Conservation (phyloP, 371 early-diverging fungal species). For the Mortierella sp. region DNA sequence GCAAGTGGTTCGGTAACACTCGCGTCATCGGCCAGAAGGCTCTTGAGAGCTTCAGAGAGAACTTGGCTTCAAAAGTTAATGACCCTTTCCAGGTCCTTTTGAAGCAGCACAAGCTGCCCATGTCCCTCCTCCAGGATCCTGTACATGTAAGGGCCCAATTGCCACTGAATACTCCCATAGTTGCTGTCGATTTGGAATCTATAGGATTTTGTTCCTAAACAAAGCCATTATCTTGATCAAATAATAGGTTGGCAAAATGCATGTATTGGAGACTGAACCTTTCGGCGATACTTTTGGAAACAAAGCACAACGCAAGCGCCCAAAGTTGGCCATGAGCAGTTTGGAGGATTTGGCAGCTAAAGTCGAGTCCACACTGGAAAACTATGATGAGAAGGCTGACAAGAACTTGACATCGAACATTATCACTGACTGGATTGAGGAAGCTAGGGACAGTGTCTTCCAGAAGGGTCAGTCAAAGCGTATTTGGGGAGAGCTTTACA, state of each 20-base stretch:
- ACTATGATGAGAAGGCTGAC: conserved; percentile 84
- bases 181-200: not conserved
- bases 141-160: conserved; percentile 68
- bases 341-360: conserved; percentile 88
- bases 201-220: not conserved
- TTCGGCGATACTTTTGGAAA: conserved; percentile 94
- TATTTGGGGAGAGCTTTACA: conserved; percentile 99
- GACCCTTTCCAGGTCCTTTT: conserved; percentile 98
- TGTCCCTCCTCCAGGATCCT: conserved; percentile 91
- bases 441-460: conserved; percentile 88
- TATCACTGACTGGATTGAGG: conserved; percentile 77
- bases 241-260: conserved; percentile 76
- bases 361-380: conserved; percentile 76
- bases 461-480: conserved; percentile 97
- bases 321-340: conserved; percentile 80
- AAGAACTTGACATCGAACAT: conserved; percentile 79
- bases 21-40: conserved; percentile 95
- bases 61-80: conserved; percentile 88
- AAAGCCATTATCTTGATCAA: not conserved
- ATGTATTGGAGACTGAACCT: conserved; percentile 93
- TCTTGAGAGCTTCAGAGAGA: conserved; percentile 91
- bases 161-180: not conserved
- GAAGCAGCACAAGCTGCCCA: conserved; percentile 97
- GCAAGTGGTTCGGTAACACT: conserved; percentile 99
- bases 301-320: conserved; percentile 95